These are phyloP conservation scores for Lasiodiplodia theobromae DNA, from an alignment of 2,329 filamentous ascomycete genomes.

Conservation along the genomic window DNA sequence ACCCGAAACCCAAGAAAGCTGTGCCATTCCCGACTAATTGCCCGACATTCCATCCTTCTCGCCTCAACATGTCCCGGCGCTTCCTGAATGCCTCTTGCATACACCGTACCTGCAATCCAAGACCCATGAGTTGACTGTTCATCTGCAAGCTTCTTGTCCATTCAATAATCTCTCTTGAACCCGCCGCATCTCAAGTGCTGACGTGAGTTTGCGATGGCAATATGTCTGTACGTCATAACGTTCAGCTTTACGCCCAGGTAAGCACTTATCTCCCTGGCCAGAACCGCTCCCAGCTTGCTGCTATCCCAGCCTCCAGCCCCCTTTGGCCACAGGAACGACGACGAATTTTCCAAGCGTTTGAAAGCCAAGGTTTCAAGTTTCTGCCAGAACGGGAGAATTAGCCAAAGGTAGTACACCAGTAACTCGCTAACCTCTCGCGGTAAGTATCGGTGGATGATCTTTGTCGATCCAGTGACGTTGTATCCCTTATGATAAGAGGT, in stretches of 20 bases:
- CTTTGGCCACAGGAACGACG: background rate
- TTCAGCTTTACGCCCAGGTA: slow-evolving; percentile 30
- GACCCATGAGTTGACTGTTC: slow-evolving; percentile 23
- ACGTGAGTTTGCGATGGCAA: slow-evolving; percentile 35
- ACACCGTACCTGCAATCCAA: slow-evolving; percentile 32
- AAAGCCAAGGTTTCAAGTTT: slow-evolving; percentile 12
- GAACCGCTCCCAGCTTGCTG: slow-evolving; percentile 23
- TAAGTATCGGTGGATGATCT: slow-evolving; percentile 39
- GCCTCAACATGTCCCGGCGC: slow-evolving; percentile 28
- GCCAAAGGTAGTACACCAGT: slow-evolving; percentile 35
- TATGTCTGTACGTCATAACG: slow-evolving; percentile 32
- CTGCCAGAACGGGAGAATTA: slow-evolving; percentile 32
- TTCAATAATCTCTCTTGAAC: background rate
- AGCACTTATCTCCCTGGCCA: slow-evolving; percentile 31
- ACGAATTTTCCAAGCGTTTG: background rate
- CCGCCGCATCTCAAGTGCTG: slow-evolving; percentile 5
- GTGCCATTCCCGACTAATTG: slow-evolving; percentile 34
- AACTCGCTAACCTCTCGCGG: slow-evolving; percentile 38
- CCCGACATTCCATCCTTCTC: slow-evolving; percentile 31
- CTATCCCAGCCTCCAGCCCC: slow-evolving; percentile 11
- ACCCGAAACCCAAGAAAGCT: background rate
- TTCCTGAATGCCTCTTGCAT: slow-evolving; percentile 32
- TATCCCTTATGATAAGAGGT: slow-evolving; percentile 38
- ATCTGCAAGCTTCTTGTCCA: slow-evolving; percentile 32
- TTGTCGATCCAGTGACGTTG: slow-evolving; percentile 32